Conservation (phyloP, 306 rosid genomes). For the Psophocarpus tetragonolobus region DNA sequence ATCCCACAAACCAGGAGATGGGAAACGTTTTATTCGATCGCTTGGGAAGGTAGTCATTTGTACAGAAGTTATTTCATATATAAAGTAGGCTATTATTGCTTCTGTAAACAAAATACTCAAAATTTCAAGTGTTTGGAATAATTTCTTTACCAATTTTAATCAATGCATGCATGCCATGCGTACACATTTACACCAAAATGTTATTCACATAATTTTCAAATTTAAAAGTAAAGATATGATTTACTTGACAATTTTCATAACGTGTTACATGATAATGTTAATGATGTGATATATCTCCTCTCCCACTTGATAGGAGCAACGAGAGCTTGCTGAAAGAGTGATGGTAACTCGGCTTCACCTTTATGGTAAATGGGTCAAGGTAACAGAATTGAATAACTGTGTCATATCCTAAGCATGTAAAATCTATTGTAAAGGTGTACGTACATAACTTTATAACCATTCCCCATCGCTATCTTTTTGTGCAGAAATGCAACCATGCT, state of each 20-base stretch:
- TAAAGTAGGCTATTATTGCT: background rate
- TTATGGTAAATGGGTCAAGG: slow-evolving; percentile 95
- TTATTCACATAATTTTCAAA: background rate
- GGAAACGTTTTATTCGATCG: slow-evolving; percentile 69
- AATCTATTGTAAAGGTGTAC: background rate
- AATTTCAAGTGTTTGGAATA: background rate
- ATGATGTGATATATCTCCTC: slow-evolving; percentile 3
- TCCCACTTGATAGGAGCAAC: slow-evolving; percentile 65
- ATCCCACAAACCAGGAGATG: slow-evolving; percentile 78
- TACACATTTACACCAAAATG: background rate
- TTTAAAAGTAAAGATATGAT: background rate
- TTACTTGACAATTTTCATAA: background rate
- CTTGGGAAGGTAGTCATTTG: slow-evolving; percentile 76
- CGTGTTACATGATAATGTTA: background rate
- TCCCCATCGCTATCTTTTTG: background rate
- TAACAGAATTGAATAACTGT: slow-evolving; percentile 30
- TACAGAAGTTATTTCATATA: background rate
- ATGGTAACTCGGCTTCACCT: slow-evolving; percentile 95
- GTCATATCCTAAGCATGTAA: slow-evolving; percentile 2
- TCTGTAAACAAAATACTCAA: background rate
- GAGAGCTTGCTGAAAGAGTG: slow-evolving; percentile 93
- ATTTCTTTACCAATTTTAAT: background rate
- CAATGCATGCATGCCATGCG: background rate
- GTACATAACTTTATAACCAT: background rate
- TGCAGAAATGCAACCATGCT: slow-evolving; percentile 94